phyloP scores from a whole-genome alignment of 2,329 filamentous ascomycete species.

The Verticillium nonalfalfae region DNA sequence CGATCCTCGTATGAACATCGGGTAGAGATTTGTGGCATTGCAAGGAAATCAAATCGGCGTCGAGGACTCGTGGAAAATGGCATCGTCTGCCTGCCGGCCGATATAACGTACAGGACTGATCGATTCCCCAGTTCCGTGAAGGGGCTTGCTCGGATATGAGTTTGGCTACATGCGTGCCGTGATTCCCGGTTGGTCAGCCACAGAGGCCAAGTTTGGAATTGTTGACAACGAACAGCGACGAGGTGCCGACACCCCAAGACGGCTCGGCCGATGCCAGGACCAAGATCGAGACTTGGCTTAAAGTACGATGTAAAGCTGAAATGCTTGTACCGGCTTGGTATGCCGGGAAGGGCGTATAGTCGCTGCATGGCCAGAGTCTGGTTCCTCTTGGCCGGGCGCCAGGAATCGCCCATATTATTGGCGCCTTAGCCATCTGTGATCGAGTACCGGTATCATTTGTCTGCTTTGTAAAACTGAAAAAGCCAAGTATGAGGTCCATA shows the following conservation, averaged over 20 bases:
- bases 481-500: not conserved
- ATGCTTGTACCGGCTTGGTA: not conserved
- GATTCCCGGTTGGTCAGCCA: not conserved
- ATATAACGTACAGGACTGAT: no score
- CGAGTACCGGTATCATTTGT: not conserved
- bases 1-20: no score
- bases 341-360: not conserved
- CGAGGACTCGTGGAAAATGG: not conserved
- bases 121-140: not conserved
- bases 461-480: not conserved
- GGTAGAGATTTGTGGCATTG: no score
- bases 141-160: not conserved
- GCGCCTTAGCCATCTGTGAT: not conserved
- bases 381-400: not conserved
- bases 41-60: not conserved
- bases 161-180: not conserved
- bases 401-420: not conserved
- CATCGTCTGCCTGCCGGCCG: not conserved
- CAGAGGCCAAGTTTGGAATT: not conserved
- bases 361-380: not conserved
- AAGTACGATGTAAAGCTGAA: not conserved
- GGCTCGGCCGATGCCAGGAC: not conserved
- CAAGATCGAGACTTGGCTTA: not conserved
- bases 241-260: not conserved
- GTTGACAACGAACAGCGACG: not conserved